Percentiles rank a stretch among this genome's conserved stretches.
These are phyloP conservation scores for Euphrasia confusa DNA, from an alignment of 257 asterid genomes.

Conservation along the genomic window DNA sequence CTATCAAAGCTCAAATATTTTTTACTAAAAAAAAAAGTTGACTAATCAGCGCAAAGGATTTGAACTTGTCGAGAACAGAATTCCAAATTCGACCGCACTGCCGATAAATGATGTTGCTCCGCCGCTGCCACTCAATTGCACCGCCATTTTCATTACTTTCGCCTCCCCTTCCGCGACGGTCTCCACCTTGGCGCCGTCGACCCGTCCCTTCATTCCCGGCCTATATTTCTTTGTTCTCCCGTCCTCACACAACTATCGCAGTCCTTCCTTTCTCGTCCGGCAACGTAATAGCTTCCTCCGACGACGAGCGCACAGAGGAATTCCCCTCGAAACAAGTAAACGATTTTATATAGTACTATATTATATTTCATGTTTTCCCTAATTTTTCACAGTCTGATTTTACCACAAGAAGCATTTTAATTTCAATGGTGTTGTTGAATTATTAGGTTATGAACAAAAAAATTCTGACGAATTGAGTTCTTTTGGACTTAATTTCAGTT, in stretches of 20 bases:
- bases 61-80: not conserved
- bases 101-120: slow-evolving; percentile 30
- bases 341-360: slow-evolving; percentile 20
- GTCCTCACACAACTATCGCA: slow-evolving; percentile 24
- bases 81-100: not conserved
- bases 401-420: slow-evolving; percentile 27
- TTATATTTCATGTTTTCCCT: slow-evolving; percentile 22
- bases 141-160: slow-evolving; percentile 22
- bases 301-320: slow-evolving; percentile 27
- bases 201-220: slow-evolving; percentile 20
- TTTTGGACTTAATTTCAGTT: no score
- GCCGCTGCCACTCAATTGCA: slow-evolving; percentile 31
- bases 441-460: slow-evolving; percentile 10
- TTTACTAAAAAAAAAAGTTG: no score
- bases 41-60: no score
- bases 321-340: slow-evolving; percentile 45
- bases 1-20: no score
- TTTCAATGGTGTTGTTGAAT: slow-evolving; percentile 25
- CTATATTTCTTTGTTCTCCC: slow-evolving; percentile 17
- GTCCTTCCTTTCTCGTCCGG: slow-evolving; percentile 26
- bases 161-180: slow-evolving; percentile 26
- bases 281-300: slow-evolving; percentile 15
- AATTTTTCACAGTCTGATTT: not conserved
- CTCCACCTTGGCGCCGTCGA: slow-evolving; percentile 22
- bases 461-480: no score